Percentiles rank a stretch among this genome's conserved stretches.
phyloP scores from a whole-genome alignment of 169 alveolate genomes.

The Eimeria maxima region DNA sequence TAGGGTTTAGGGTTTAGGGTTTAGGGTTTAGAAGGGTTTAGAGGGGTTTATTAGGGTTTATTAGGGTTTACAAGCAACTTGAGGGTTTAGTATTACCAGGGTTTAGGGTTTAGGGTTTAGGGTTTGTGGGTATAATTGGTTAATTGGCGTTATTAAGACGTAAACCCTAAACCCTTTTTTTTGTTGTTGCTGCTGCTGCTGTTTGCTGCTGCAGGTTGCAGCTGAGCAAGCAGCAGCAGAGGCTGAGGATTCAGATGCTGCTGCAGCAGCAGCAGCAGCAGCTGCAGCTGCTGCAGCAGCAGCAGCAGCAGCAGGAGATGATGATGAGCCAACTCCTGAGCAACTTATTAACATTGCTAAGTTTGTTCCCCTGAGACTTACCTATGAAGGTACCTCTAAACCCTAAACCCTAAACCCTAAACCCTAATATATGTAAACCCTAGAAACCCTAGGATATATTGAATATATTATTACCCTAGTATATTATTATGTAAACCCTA shows the following conservation, averaged over 20 bases:
- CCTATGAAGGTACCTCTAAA: background rate
- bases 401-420: background rate
- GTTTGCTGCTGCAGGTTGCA: conserved; percentile 14
- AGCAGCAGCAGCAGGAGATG: background rate
- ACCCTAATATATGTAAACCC: too few relatives aligned
- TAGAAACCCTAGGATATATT: too few relatives aligned
- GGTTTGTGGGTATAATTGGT: background rate
- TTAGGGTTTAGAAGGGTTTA: background rate
- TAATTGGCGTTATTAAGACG: background rate
- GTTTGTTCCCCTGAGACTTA: background rate
- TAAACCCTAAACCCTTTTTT: background rate
- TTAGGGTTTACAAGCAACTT: background rate
- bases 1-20: conserved; percentile 21
- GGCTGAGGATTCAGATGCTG: background rate
- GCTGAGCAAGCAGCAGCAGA: conserved; percentile 23
- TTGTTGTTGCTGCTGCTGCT: conserved; percentile 16
- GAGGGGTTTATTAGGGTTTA: background rate
- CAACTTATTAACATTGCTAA: background rate
- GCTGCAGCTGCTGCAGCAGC: conserved; percentile 19
- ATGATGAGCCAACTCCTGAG: background rate
- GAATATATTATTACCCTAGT: too few relatives aligned
- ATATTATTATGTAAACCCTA: background rate
- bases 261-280: background rate
- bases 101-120: conserved; percentile 7
- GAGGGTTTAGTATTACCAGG: too few relatives aligned